Base-by-base conservation (phyloP, 352 stramenopile genomes). In the Globisporangium middletonii region DNA sequence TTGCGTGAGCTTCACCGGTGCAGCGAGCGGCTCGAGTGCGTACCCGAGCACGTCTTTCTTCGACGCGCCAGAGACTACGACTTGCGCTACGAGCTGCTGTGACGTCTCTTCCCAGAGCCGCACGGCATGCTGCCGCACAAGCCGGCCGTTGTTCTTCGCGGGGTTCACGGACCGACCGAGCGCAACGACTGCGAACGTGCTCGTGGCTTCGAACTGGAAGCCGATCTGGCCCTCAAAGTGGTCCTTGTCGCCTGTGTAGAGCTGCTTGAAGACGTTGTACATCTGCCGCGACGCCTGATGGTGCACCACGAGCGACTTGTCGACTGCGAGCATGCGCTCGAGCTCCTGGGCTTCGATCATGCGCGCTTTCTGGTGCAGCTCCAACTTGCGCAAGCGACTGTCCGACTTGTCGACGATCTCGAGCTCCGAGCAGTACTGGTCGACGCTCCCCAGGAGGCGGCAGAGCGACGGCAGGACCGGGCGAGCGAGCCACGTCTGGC, bases 161-260 rank as follows among this genome's bases (percentile, higher is more conserved):
- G 78, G 71, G 56, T 95, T 92, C 42, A 94, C 83, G 6, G 83
- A 92, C 2, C 86, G 76, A 0, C 86, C 86, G 15, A 95, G 63
- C 6, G 83, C 86, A n/a, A 93, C 74, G 50, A 95, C 83, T 28
- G 64, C 72, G 62, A 95, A 95, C 0, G 77, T 87, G 47, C 83
- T 90, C 3, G 70, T 88, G 7, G 86, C 83, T 67, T 95, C 86
- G 65, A 95, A 95, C 53, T 95, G 86, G 50, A 95, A 95, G 5
- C 86, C 86, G 58, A 95, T 95, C 58, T 95, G 86, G 0, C 86
- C 86, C 62, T 95, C 86, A 55, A 95, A 95, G 68, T 95, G 86
- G 38, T 95, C 86, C 57, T 95, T 95, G 62, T 93, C 83, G 11
- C 86, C 86, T 0, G 82, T 95, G 65, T 95, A 95, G 1, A 95